phyloP scores from a whole-genome alignment of 2,329 filamentous ascomycete genomes.

The Trichoderma atroviride region DNA sequence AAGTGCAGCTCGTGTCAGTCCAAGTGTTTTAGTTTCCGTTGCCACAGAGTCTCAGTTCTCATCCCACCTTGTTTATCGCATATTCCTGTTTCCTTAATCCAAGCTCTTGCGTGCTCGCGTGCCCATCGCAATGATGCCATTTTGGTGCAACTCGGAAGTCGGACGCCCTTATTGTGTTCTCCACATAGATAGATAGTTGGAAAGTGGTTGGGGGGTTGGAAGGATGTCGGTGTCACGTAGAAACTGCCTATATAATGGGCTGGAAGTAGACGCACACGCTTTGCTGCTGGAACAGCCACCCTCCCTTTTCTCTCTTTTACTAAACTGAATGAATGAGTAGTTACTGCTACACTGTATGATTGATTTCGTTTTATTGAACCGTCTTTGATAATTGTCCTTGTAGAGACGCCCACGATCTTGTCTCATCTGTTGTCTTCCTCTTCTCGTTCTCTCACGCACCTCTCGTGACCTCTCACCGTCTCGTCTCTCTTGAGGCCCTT shows the following conservation, averaged over 20 bases:
- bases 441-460: background rate
- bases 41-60: background rate
- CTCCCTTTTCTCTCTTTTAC: background rate
- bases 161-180: slow-evolving; percentile 7
- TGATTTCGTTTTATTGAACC: background rate
- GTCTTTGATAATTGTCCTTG: background rate
- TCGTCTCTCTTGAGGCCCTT: background rate
- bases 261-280: background rate
- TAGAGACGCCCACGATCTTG: background rate
- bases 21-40: background rate
- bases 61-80: background rate
- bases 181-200: slow-evolving; percentile 1
- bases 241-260: background rate
- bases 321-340: background rate
- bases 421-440: background rate
- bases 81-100: background rate
- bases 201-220: background rate
- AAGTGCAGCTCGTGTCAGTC: background rate
- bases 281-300: background rate
- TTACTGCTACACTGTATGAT: background rate
- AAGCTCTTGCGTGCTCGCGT: slow-evolving; percentile 22
- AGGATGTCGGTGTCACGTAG: background rate
- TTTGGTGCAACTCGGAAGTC: slow-evolving; percentile 7
- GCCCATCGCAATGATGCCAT: slow-evolving; percentile 5
- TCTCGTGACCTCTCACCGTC: background rate